A percentile compares a stretch with the other conserved stretches of the same genome.
Conservation (phyloP, 140 eudicot genomes). For the Anethum foeniculum region DNA sequence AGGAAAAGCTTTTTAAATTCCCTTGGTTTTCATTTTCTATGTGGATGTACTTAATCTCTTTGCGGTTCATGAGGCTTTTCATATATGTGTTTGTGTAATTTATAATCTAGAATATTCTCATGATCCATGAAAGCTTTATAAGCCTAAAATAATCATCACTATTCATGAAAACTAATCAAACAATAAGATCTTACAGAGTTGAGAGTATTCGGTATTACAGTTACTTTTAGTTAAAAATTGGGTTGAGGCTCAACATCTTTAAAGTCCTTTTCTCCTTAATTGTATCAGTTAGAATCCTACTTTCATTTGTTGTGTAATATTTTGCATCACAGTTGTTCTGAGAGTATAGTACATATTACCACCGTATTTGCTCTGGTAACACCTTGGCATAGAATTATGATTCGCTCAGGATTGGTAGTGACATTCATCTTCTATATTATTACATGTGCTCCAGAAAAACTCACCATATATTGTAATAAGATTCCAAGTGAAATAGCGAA, state of each 20-base stretch:
- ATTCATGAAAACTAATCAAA: not conserved
- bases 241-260: not conserved
- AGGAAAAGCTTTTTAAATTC: not conserved
- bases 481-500: not conserved
- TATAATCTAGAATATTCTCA: not conserved
- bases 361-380: not conserved
- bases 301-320: not conserved
- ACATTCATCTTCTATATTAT: not conserved
- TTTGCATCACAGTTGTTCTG: not conserved
- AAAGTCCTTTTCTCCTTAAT: not conserved
- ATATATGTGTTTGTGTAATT: not conserved
- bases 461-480: not conserved
- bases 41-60: not conserved
- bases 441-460: not conserved
- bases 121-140: not conserved
- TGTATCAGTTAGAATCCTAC: not conserved
- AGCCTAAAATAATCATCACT: not conserved
- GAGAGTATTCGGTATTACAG: not conserved
- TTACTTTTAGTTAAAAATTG: not conserved
- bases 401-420: not conserved
- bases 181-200: not conserved
- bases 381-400: not conserved
- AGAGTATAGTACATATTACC: not conserved
- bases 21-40: not conserved
- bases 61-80: not conserved